phyloP scores from a whole-genome alignment of 805 yeast species.

The Jamesozyma piceae region DNA sequence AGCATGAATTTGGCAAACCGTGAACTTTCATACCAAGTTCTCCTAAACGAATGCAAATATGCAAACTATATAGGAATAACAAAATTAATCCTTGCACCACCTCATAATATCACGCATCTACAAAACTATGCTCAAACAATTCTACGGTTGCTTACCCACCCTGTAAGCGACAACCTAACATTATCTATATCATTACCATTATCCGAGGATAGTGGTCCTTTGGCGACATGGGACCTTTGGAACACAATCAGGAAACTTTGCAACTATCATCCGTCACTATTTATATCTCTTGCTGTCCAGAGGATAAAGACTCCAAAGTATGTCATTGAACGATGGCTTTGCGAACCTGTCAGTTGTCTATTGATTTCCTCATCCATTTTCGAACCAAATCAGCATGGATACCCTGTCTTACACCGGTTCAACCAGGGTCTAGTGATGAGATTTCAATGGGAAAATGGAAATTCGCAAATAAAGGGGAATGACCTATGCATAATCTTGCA shows the following conservation, averaged over 20 bases:
- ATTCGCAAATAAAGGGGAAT: conserved; percentile 26
- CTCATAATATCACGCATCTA: conserved; percentile 45
- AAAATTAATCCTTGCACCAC: conserved; percentile 54
- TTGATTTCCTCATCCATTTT: conserved; percentile 49
- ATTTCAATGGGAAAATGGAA: conserved; percentile 33
- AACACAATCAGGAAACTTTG: conserved; percentile 50
- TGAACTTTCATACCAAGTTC: conserved; percentile 46
- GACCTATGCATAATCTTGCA: conserved; percentile 40
- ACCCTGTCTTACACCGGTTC: conserved; percentile 55
- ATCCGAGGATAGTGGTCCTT: conserved; percentile 41
- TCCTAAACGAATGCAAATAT: conserved; percentile 48
- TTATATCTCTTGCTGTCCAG: conserved; percentile 72
- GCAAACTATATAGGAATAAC: conserved; percentile 51
- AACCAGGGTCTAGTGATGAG: conserved; percentile 42
- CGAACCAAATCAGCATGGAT: conserved; percentile 48
- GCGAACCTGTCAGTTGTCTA: conserved; percentile 56
- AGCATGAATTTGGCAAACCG: conserved; percentile 41
- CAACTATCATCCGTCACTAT: conserved; percentile 44
- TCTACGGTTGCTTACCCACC: conserved; percentile 17
- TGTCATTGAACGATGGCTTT: conserved; percentile 52
- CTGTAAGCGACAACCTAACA: conserved; percentile 13
- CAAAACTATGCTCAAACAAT: conserved; percentile 41
- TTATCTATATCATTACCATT: conserved; percentile 42
- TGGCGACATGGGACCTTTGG: conserved; percentile 73
- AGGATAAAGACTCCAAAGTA: conserved; percentile 42